Conservation (phyloP, 2,329 filamentous ascomycete genomes). For the Trichoderma semiorbis region DNA sequence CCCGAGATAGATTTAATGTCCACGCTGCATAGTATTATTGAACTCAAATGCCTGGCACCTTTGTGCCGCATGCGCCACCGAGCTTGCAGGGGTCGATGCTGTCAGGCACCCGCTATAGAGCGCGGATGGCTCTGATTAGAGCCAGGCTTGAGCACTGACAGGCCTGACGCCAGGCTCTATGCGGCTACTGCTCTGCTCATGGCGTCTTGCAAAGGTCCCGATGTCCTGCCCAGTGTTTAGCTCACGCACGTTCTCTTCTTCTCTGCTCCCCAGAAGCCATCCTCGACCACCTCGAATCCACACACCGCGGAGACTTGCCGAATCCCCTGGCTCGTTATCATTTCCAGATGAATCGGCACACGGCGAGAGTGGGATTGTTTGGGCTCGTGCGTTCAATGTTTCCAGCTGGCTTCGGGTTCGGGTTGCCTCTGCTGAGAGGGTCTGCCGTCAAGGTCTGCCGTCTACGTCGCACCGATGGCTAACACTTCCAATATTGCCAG, state of each 20-base stretch:
- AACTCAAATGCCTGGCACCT: background rate
- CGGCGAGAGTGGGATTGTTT: background rate
- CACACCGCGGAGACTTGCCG: background rate
- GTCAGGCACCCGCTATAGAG: slow-evolving; percentile 12
- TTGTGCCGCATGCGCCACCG: background rate
- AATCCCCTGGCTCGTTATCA: background rate
- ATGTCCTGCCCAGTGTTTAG: background rate
- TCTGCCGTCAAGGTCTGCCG: background rate
- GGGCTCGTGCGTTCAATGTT: background rate
- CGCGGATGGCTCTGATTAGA: background rate
- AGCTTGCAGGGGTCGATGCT: background rate
- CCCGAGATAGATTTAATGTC: background rate
- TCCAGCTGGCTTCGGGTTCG: background rate
- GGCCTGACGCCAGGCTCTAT: background rate
- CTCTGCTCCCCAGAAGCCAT: background rate
- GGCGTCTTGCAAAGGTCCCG: background rate
- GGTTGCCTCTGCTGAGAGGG: background rate
- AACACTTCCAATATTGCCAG: background rate
- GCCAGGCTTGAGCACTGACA: background rate
- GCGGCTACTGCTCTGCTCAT: background rate
- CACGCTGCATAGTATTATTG: background rate
- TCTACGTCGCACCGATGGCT: background rate
- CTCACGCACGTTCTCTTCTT: background rate
- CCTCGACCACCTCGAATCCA: background rate
- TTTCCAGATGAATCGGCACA: background rate